These are phyloP conservation scores for Przewalskia tangutica DNA, from an alignment of 257 asterid genomes.

Conservation along the genomic window DNA sequence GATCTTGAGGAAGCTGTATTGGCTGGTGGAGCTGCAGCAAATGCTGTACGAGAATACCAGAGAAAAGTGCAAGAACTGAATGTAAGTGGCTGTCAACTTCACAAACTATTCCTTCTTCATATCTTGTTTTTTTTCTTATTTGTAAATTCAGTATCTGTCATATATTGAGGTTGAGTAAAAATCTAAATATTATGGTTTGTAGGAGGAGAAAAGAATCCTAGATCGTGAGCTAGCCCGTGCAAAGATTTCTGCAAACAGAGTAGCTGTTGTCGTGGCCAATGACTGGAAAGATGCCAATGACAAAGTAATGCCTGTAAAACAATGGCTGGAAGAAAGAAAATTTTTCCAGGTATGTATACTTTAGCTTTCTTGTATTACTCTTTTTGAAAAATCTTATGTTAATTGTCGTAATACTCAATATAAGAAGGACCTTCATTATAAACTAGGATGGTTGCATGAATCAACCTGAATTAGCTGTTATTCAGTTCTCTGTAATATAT, in stretches of 20 bases:
- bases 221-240: slow-evolving; percentile 96
- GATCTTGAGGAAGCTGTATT: background rate
- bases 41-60: background rate
- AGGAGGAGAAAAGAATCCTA: slow-evolving; percentile 83
- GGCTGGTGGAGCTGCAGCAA: background rate
- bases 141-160: background rate
- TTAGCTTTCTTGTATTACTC: background rate
- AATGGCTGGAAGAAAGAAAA: slow-evolving; percentile 97
- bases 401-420: background rate
- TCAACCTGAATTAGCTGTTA: background rate
- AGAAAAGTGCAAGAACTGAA: background rate
- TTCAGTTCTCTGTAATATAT: background rate
- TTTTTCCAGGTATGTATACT: slow-evolving; percentile 51
- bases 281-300: slow-evolving; percentile 95
- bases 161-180: background rate
- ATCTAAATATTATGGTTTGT: slow-evolving; percentile 18
- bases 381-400: background rate
- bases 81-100: background rate
- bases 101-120: background rate
- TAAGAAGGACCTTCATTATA: background rate
- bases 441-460: background rate
- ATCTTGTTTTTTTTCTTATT: background rate
- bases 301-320: slow-evolving; percentile 98
- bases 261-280: slow-evolving; percentile 88
- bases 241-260: slow-evolving; percentile 91